Evolutionary conservation across 352 stramenopile genomes (phyloP).

Genomic region (Blastocystis hominis): DNA sequence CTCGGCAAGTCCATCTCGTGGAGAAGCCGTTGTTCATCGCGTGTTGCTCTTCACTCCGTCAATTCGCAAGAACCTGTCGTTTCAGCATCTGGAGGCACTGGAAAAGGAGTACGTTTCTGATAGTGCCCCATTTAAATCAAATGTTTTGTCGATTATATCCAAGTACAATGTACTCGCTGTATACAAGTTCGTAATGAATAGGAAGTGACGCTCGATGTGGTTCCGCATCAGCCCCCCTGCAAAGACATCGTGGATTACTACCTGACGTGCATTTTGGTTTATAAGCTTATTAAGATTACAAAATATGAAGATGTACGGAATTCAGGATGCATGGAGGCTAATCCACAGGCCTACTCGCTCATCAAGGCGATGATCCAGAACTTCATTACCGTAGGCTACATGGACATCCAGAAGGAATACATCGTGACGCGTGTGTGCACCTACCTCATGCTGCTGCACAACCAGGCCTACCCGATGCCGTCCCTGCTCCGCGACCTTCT

Average conservation of each 20-base stretch:
- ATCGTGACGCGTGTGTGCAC: slow-evolving; percentile 17
- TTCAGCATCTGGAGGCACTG: background rate
- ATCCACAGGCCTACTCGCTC: background rate
- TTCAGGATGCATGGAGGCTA: background rate
- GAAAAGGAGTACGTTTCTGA: slow-evolving; percentile 18
- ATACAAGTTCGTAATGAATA: background rate
- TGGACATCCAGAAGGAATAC: slow-evolving; percentile 55
- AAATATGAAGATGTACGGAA: slow-evolving; percentile 19
- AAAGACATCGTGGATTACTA: slow-evolving; percentile 55
- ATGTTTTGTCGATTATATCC: slow-evolving; percentile 6
- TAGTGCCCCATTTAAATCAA: background rate
- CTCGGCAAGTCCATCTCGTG: background rate
- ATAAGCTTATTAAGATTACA: background rate
- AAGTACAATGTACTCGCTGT: slow-evolving; percentile 3
- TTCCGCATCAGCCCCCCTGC: background rate
- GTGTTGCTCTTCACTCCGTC: slow-evolving; percentile 49
- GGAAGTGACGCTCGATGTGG: background rate
- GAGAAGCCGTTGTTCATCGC: slow-evolving; percentile 18
- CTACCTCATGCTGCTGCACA: slow-evolving; percentile 44
- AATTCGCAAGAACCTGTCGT: slow-evolving; percentile 26
- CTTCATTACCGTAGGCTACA: slow-evolving; percentile 15
- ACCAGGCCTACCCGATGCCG: slow-evolving; percentile 14
- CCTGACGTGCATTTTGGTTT: slow-evolving; percentile 33
- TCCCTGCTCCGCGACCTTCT: background rate
- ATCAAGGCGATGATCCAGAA: background rate